These are phyloP conservation scores for Nemania sp. DNA, from an alignment of 2,329 filamentous ascomycete genomes.

Conservation along the genomic window DNA sequence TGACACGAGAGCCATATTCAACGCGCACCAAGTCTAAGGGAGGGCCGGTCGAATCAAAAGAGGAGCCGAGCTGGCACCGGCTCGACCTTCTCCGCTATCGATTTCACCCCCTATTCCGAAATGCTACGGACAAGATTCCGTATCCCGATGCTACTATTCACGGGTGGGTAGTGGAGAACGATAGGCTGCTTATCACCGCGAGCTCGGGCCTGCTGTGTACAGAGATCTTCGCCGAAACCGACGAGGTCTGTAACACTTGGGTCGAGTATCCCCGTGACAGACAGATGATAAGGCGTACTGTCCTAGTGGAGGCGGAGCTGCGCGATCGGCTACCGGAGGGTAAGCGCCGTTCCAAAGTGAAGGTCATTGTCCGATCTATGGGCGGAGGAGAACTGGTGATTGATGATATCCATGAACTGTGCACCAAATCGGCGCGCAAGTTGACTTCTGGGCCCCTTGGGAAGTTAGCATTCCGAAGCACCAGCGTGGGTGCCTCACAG, in stretches of 20 bases:
- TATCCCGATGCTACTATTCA: slow-evolving; percentile 76
- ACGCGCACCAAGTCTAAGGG: slow-evolving; percentile 86
- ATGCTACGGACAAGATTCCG: slow-evolving; percentile 71
- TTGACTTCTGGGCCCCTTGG: slow-evolving; percentile 66
- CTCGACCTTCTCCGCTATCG: slow-evolving; percentile 87
- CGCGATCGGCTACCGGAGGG: slow-evolving; percentile 71
- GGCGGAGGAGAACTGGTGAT: slow-evolving; percentile 75
- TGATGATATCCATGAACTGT: slow-evolving; percentile 72
- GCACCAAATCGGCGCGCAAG: slow-evolving; percentile 74
- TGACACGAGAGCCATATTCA: slow-evolving; percentile 79
- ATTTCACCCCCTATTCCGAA: slow-evolving; percentile 84
- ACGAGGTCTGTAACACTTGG: slow-evolving; percentile 78
- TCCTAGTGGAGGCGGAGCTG: slow-evolving; percentile 74
- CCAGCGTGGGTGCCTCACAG: slow-evolving; percentile 71
- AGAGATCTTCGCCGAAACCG: slow-evolving; percentile 79
- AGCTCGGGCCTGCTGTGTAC: slow-evolving; percentile 82
- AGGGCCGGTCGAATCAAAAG: slow-evolving; percentile 70
- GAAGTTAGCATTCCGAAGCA: slow-evolving; percentile 74
- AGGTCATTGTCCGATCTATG: slow-evolving; percentile 74
- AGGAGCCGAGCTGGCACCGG: slow-evolving; percentile 91
- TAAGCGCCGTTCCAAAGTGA: slow-evolving; percentile 71
- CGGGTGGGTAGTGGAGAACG: slow-evolving; percentile 80
- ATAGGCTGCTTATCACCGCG: slow-evolving; percentile 75
- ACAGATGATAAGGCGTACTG: slow-evolving; percentile 69
- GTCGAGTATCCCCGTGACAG: slow-evolving; percentile 75